Conservation (phyloP, 164 flowering plant genomes). For the Magnolia officinalis region DNA sequence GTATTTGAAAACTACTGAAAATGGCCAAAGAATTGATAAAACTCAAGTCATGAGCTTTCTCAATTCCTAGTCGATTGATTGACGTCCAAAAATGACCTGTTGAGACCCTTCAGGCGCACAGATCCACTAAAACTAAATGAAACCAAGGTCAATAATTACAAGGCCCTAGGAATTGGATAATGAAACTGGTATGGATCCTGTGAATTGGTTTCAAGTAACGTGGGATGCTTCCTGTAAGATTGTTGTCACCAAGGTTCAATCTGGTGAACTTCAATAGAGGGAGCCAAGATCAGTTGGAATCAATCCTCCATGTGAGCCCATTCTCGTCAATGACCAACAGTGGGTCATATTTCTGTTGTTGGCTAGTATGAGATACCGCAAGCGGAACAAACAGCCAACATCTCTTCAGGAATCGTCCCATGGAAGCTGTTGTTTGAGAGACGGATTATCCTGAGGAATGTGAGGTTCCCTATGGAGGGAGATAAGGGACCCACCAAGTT, state of each 20-base stretch:
- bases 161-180: conserved; percentile 10
- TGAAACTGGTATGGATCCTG: conserved; percentile 16
- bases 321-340: background rate
- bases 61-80: conserved; percentile 6
- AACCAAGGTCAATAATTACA: conserved; percentile 4
- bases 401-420: too few species aligned
- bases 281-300: background rate
- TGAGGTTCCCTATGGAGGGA: too few species aligned
- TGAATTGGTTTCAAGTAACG: conserved; percentile 6
- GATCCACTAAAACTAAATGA: conserved; percentile 2
- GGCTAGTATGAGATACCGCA: background rate
- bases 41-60: background rate
- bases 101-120: conserved; percentile 2
- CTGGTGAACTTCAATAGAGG: background rate
- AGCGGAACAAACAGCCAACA: background rate
- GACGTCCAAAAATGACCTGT: background rate
- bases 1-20: background rate
- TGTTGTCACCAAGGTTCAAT: background rate
- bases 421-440: too few species aligned
- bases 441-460: too few species aligned
- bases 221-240: background rate
- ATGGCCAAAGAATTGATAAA: conserved; percentile 12
- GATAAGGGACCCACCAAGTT: too few species aligned
- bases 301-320: background rate
- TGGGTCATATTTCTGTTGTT: background rate